Conservation (phyloP, 139 green algal species). For the Edaphochlamys debaryana region DNA sequence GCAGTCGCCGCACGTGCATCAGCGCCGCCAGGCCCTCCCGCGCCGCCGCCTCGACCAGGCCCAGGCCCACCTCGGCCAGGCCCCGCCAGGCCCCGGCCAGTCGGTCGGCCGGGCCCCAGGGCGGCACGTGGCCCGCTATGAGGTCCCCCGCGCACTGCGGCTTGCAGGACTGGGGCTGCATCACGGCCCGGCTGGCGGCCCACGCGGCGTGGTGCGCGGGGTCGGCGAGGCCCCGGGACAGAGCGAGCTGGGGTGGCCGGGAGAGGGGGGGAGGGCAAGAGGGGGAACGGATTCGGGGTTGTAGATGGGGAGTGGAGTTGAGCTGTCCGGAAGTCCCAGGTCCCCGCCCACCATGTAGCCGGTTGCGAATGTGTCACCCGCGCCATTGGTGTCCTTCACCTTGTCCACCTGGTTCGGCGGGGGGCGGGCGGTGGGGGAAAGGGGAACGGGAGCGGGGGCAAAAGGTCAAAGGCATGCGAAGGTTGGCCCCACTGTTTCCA, state of each 20-base stretch:
- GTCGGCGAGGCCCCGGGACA: conserved; percentile 44
- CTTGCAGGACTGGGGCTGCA: conserved; percentile 75
- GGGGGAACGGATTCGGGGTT: too few species aligned
- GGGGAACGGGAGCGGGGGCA: background rate
- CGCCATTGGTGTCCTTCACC: conserved; percentile 86
- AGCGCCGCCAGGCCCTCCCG: conserved; percentile 16
- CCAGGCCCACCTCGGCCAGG: background rate
- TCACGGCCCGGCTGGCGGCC: conserved; percentile 68
- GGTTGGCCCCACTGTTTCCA: too few species aligned
- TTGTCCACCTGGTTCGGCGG: conserved; percentile 50
- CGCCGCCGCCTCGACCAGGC: background rate
- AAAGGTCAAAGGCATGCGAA: too few species aligned
- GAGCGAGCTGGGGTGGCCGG: too few species aligned
- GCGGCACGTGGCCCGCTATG: conserved; percentile 26
- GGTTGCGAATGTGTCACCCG: conserved; percentile 85
- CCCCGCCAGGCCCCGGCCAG: background rate
- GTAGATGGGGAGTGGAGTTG: too few species aligned
- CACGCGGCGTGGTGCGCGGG: conserved; percentile 61
- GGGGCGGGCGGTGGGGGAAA: background rate
- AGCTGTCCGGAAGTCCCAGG: too few species aligned
- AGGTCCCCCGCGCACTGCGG: conserved; percentile 62
- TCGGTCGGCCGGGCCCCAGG: background rate
- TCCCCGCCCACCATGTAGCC: conserved; percentile 84
- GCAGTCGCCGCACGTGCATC: background rate
- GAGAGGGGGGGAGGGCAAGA: too few species aligned